These are phyloP conservation scores for Aspergillus aculeatinus DNA, from an alignment of 2,329 filamentous ascomycete genomes.

Conservation along the genomic window DNA sequence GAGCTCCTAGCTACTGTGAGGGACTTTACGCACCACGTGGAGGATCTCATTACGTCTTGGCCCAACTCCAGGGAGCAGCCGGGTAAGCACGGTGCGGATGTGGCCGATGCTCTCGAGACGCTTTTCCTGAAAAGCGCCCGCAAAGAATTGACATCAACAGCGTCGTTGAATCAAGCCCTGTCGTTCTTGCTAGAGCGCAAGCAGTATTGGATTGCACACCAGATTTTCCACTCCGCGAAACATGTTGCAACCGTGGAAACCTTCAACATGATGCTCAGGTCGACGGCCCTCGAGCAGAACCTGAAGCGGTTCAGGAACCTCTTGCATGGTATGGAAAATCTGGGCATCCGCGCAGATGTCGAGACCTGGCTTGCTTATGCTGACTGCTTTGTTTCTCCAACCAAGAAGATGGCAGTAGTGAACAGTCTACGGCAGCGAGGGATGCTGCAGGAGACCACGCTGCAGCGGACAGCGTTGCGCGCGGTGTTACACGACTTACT, in stretches of 20 bases:
- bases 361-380: conserved; percentile 46
- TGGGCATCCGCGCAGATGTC: conserved; percentile 40
- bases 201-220: conserved; percentile 30
- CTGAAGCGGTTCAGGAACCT: conserved; percentile 40
- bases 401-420: conserved; percentile 31
- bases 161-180: conserved; percentile 44
- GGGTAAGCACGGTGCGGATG: conserved; percentile 13
- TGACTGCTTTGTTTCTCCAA: conserved; percentile 26
- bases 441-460: conserved; percentile 25
- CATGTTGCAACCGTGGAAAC: conserved; percentile 40
- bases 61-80: conserved; percentile 13
- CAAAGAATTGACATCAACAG: conserved; percentile 37
- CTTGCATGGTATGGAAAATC: conserved; percentile 39
- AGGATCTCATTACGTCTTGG: conserved; percentile 34
- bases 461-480: conserved; percentile 28
- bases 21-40: conserved; percentile 41
- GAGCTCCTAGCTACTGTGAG: conserved; percentile 26
- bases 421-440: conserved; percentile 34
- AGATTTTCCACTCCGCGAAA: conserved; percentile 37
- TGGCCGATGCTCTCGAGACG: conserved; percentile 26
- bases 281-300: conserved; percentile 39
- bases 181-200: conserved; percentile 38
- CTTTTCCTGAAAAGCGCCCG: conserved; percentile 35
- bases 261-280: conserved; percentile 47
- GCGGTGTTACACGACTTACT: conserved; percentile 36